Conservation (phyloP, 345 rosid genomes). For the Acer negundo region DNA sequence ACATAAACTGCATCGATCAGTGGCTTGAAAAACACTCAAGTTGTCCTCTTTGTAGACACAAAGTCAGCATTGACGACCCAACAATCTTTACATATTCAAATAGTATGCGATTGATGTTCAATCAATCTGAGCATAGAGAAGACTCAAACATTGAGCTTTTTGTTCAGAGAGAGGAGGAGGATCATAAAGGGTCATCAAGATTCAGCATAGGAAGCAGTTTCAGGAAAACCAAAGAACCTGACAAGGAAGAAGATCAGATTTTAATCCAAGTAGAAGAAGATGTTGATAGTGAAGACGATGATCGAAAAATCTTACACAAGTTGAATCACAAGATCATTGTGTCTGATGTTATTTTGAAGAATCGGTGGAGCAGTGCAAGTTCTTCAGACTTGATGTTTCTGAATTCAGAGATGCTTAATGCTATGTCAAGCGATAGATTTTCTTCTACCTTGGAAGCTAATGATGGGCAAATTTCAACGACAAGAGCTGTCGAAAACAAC, state of each 20-base stretch:
- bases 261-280: slow-evolving; percentile 30
- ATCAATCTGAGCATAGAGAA: slow-evolving; percentile 44
- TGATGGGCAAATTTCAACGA: neutral
- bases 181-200: slow-evolving; percentile 53
- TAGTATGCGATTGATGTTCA: slow-evolving; percentile 57
- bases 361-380: slow-evolving; percentile 87
- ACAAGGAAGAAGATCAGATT: slow-evolving; percentile 25
- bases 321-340: slow-evolving; percentile 70
- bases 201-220: slow-evolving; percentile 80
- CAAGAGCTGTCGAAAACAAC: slow-evolving; percentile 28
- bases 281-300: slow-evolving; percentile 22
- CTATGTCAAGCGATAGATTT: slow-evolving; percentile 57
- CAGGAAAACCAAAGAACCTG: slow-evolving; percentile 41
- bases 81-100: slow-evolving; percentile 49
- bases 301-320: slow-evolving; percentile 46
- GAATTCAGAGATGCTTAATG: slow-evolving; percentile 69
- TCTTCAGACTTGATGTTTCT: slow-evolving; percentile 78
- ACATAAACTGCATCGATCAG: slow-evolving; percentile 75
- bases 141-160: slow-evolving; percentile 64
- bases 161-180: slow-evolving; percentile 59
- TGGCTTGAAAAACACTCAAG: slow-evolving; percentile 94
- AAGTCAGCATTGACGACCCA: slow-evolving; percentile 55
- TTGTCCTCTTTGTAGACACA: slow-evolving; percentile 81
- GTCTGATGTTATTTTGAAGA: slow-evolving; percentile 71
- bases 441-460: slow-evolving; percentile 25